Conservation (phyloP, 495 filamentous ascomycete species). For the Staphylotrichum longicolle region DNA sequence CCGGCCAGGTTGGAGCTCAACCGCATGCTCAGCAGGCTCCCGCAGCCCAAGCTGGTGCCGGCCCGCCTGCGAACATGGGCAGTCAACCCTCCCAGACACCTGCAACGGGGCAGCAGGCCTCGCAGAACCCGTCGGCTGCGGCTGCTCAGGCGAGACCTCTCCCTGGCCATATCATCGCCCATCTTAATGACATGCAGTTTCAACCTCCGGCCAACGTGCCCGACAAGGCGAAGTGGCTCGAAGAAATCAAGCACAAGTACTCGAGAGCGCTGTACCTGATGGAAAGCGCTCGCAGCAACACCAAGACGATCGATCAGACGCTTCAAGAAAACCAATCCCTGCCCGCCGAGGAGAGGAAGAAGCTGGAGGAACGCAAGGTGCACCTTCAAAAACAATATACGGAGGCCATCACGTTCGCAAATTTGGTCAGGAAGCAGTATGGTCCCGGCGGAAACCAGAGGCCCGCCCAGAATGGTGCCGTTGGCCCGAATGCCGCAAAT, state of each 20-base stretch:
- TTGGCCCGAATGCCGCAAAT: constrained; percentile 14
- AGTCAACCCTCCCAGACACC: constrained; percentile 14
- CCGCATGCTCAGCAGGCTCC: constrained; percentile 13
- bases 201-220: constrained; percentile 23
- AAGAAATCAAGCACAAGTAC: constrained; percentile 36
- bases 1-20: constrained; percentile 16
- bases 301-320: constrained; percentile 29
- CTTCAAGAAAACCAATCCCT: constrained; percentile 32
- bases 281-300: constrained; percentile 32
- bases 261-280: constrained; percentile 35
- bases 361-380: constrained; percentile 32
- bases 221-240: constrained; percentile 33
- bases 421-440: constrained; percentile 35
- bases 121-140: constrained; percentile 3
- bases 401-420: constrained; percentile 37
- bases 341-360: constrained; percentile 37
- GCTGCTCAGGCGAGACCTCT: constrained; percentile 19
- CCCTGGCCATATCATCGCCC: constrained; percentile 36
- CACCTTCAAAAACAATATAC: constrained; percentile 34
- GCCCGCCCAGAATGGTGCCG: constrained; percentile 24
- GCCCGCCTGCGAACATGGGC: neutral
- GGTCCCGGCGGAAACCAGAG: constrained; percentile 17
- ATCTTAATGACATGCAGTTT: constrained; percentile 40
- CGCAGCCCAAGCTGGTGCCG: constrained; percentile 3
- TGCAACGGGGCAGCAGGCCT: neutral